Evolutionary conservation across 2,329 filamentous ascomycete species (phyloP).

Genomic region (Metarhizium brunneum): DNA sequence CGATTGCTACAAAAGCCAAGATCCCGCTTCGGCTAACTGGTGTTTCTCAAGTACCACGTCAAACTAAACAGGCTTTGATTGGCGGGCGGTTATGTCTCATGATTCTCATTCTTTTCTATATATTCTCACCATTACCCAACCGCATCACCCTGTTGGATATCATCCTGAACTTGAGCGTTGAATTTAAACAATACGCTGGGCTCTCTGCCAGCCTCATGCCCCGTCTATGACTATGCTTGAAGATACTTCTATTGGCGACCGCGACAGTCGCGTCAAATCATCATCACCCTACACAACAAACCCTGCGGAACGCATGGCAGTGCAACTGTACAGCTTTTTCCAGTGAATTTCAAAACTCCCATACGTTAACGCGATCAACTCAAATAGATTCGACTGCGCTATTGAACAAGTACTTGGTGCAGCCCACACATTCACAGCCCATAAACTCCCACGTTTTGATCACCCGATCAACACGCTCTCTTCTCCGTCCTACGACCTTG

Average conservation of each 20-base stretch:
- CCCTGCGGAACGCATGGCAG: background rate
- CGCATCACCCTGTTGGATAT: background rate
- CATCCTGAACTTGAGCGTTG: slow-evolving; percentile 1
- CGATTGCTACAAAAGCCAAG: background rate
- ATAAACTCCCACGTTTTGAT: background rate
- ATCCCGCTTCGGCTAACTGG: background rate
- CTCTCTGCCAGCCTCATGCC: background rate
- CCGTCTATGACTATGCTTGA: background rate
- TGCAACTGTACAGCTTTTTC: background rate
- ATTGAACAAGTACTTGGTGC: background rate
- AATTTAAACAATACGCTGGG: background rate
- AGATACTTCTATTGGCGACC: background rate
- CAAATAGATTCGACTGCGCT: background rate
- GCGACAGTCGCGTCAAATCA: background rate
- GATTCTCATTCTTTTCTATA: background rate
- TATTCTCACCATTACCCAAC: background rate
- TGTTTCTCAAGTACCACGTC: slow-evolving; percentile 6
- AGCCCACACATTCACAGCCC: background rate
- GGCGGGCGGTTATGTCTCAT: background rate
- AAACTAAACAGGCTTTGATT: slow-evolving; percentile 5
- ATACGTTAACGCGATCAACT: background rate
- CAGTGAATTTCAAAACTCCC: background rate
- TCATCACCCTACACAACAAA: background rate
- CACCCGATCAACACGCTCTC: background rate
- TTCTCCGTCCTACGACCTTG: background rate